Base-by-base conservation (phyloP, 352 stramenopile genomes). In the Pythium monospermum region DNA sequence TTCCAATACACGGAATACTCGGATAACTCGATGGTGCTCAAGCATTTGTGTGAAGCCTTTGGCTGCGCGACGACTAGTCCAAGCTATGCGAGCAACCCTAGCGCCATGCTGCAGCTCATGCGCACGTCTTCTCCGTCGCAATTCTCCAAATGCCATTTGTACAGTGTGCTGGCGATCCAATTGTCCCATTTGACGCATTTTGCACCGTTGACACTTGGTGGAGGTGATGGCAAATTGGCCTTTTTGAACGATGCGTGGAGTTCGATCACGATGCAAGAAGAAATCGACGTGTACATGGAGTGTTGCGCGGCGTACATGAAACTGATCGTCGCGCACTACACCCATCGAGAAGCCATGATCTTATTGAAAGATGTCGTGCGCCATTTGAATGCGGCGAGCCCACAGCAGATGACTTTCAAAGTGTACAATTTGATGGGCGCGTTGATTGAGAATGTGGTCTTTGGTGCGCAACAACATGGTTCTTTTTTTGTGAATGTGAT, bases 181-280 rank as follows among this genome's bases (percentile, higher is more conserved):
- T 50, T 91, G 22, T 86, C 73, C 28, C n/a, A n/a, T n/a, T n/a
- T n/a, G n/a, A n/a, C n/a, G n/a, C n/a, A n/a, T n/a, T 57, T 39
- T 26, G 55, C 55, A 16, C 55, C 52, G 10, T 28, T n/a, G n/a
- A 55, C 76, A 35, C 49, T 69, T 3, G 41, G 58, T 2, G 63
- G 61, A 37, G 61, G 63, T 44, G 68, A 76, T 27, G 71, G 59
- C 2, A 87, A 86, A 22, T 44, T 95, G 15, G 66, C 71, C n/a
- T 90, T 96, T 57, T 49, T 96, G 16, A 96, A 95, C 55, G 72
- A 87, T 33, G 79, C 81, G 6, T 96, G 87, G 87, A 77, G 69
- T 13, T 85, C 66, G 0, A 82, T 95, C n/a, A 91, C 75, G 15
- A 64, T 68, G 6, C 71, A 86, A 49, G 65, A 78, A 47, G 68